Conservation (phyloP, 2,329 filamentous ascomycete genomes). For the Dryadomyces quercus-mongolicae region DNA sequence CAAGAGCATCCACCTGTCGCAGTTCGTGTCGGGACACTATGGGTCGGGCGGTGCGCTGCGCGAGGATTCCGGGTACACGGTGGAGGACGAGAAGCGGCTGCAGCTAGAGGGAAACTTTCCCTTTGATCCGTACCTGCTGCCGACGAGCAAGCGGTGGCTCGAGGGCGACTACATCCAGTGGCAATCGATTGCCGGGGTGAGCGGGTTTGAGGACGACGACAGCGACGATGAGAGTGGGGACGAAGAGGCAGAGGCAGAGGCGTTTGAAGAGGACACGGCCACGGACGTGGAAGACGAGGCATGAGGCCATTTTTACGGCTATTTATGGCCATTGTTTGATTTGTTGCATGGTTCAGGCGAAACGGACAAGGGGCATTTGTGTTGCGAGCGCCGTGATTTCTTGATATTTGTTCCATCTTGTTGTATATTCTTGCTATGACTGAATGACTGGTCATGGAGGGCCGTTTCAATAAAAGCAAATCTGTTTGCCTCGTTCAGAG, state of each 20-base stretch:
- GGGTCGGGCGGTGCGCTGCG: constrained; percentile 38
- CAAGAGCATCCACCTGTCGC: constrained; percentile 72
- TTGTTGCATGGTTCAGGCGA: background rate
- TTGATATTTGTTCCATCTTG: background rate
- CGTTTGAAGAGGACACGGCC: constrained; percentile 7
- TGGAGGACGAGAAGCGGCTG: constrained; percentile 62
- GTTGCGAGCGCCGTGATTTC: background rate
- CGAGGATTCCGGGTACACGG: constrained; percentile 34
- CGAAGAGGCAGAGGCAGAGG: constrained; percentile 1
- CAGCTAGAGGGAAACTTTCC: constrained; percentile 93
- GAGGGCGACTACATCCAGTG: constrained; percentile 74
- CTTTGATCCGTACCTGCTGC: constrained; percentile 91
- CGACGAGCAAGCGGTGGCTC: constrained; percentile 77
- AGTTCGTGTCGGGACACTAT: constrained; percentile 49
- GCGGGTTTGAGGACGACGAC: constrained; percentile 38
- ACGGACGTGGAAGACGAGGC: background rate
- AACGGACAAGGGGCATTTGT: background rate
- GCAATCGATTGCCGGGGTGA: constrained; percentile 60
- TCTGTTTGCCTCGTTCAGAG: too few relatives aligned
- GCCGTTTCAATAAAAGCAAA: background rate
- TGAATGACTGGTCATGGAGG: too few relatives aligned
- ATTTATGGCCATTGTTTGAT: background rate
- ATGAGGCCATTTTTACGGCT: background rate
- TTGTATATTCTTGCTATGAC: background rate
- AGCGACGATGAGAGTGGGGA: constrained; percentile 27